Evolutionary conservation across 352 stramenopile species (phyloP).

Genomic region (Phytophthora meadii): DNA sequence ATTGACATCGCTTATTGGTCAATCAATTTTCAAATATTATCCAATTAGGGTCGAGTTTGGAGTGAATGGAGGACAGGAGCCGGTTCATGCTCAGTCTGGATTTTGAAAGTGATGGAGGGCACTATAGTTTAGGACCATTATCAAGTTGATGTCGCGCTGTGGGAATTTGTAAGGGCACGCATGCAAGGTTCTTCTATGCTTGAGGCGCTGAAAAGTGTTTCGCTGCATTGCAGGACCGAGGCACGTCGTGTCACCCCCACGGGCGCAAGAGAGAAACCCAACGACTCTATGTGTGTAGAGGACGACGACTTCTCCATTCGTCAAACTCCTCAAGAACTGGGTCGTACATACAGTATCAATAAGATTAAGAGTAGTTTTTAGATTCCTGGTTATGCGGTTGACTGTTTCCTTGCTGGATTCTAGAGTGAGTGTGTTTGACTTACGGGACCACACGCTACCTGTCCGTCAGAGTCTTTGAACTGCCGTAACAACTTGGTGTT

Average conservation of each 20-base stretch:
- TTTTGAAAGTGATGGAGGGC: background rate
- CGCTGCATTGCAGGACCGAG: slow-evolving; percentile 22
- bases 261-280: slow-evolving; percentile 58
- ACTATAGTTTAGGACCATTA: background rate
- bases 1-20: slow-evolving; percentile 5
- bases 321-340: slow-evolving; percentile 83
- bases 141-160: slow-evolving; percentile 25
- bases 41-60: background rate
- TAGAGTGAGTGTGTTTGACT: slow-evolving; percentile 13
- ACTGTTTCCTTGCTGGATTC: background rate
- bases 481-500: slow-evolving; percentile 88
- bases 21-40: background rate
- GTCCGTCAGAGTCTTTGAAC: slow-evolving; percentile 58
- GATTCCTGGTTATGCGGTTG: background rate
- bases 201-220: slow-evolving; percentile 45
- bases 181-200: slow-evolving; percentile 33
- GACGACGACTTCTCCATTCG: slow-evolving; percentile 60
- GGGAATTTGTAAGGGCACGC: slow-evolving; percentile 21
- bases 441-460: slow-evolving; percentile 29
- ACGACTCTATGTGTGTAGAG: slow-evolving; percentile 86
- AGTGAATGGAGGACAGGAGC: slow-evolving; percentile 26
- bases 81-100: slow-evolving; percentile 11
- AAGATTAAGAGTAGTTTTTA: background rate
- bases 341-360: slow-evolving; percentile 55
- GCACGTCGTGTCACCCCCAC: slow-evolving; percentile 37